Evolutionary conservation across 176 grass and related monocot genomes (phyloP), one percentile per base, ranked within the genome.

Genomic region (Triticum dicoccoides): DNA sequence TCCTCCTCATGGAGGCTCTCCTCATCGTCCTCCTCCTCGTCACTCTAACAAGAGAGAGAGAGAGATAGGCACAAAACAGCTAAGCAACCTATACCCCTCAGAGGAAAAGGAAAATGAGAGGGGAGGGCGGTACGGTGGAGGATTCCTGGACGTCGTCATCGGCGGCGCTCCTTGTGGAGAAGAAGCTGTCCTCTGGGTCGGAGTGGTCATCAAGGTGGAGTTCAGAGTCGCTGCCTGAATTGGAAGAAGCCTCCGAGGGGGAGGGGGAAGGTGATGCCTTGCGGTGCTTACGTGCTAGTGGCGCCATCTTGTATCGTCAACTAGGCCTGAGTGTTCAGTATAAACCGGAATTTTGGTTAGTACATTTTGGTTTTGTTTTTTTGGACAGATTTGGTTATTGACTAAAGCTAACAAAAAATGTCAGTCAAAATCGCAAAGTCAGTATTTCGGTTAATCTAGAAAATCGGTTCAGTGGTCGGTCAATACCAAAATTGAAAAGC

Each of bases 241-340:
- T 33, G 20, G 5, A 8, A 78, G 76, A 78, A 61, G 76, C 20
- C 20, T 37, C 76, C 11, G 54, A 38, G 33, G 54, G 32, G 10
- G 32, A 21, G 4, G 76, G 64, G 29, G 64, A 66, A 54, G 51
- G 51, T n/a, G 76, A 33, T 23, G 30, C 30, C 76, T 61, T 78
- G 20, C 33, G 52, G 76, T 32, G 54, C 76, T 78, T 61, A 20
- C 52, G 0, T 15, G 54, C 32, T 33, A 61, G 30, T 14, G 76
- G 33, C 20, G 76, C 20, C 76, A 78, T 78, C 30, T 30, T 49
- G 8, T 9, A 21, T 21, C 67, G 67, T 70, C 29, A 88, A 90
- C 71, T 90, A 92, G 29, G 90, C 92, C 30, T 90, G 85, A 7
- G 56, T 59, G 7, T 59, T 59, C 56, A 21, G 56, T 21, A 21